phyloP scores from a whole-genome alignment of 306 rosid genomes.

The Rubus idaeus region DNA sequence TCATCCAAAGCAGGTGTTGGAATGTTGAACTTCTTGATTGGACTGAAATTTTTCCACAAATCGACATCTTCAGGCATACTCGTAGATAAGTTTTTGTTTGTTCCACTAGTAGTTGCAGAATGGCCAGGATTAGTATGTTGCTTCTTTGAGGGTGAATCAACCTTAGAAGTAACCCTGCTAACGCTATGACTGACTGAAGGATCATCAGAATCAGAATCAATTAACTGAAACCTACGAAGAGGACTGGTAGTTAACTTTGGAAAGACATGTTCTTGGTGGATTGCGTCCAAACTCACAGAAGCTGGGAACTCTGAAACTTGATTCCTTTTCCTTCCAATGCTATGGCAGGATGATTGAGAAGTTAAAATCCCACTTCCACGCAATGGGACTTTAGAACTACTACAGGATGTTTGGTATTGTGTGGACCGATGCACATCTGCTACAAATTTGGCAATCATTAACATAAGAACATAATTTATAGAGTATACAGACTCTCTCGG shows the following conservation, averaged over 20 bases:
- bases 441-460: conserved; percentile 17
- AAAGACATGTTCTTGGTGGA: conserved; percentile 39
- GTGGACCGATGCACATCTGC: conserved; percentile 30
- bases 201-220: conserved; percentile 80
- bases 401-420: conserved; percentile 44
- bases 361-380: conserved; percentile 43
- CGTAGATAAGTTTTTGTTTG: conserved; percentile 24
- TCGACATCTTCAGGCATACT: conserved; percentile 32
- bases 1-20: conserved; percentile 87
- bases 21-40: conserved; percentile 45
- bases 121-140: conserved; percentile 15
- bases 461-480: neutral
- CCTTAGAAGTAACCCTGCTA: conserved; percentile 18
- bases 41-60: conserved; percentile 68
- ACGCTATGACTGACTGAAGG: conserved; percentile 30
- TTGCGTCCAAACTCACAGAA: conserved; percentile 40
- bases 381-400: conserved; percentile 76
- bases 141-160: conserved; percentile 26
- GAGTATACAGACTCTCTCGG: neutral
- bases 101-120: conserved; percentile 27
- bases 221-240: conserved; percentile 70
- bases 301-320: conserved; percentile 35
- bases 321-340: conserved; percentile 44
- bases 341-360: conserved; percentile 32
- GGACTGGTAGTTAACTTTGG: conserved; percentile 68